A percentile compares a stretch with the other conserved stretches of the same genome.
Conservation (phyloP, 1,284 basidiomycete species). For the Violaceomyces palustris region DNA sequence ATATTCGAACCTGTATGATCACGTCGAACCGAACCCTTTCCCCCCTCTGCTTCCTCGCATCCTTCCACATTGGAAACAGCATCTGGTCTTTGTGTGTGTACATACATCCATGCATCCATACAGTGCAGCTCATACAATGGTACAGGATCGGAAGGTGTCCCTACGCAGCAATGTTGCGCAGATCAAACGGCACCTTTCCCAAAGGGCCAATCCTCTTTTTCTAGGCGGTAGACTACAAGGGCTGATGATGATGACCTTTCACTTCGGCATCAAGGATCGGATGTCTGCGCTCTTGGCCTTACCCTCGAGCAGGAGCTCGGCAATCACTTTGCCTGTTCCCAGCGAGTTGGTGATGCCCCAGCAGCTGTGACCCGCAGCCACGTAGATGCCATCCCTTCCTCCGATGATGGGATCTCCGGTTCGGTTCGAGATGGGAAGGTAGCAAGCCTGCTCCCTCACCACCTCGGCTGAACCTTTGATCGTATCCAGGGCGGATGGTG, state of each 20-base stretch:
- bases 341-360: slow-evolving; percentile 57
- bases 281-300: slow-evolving; percentile 58
- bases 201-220: no score
- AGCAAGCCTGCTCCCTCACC: slow-evolving; percentile 58
- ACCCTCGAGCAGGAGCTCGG: slow-evolving; percentile 59
- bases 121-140: no score
- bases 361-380: slow-evolving; percentile 56
- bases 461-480: slow-evolving; percentile 50
- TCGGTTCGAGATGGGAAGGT: slow-evolving; percentile 58
- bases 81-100: no score
- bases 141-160: no score
- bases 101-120: no score
- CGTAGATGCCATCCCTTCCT: slow-evolving; percentile 57
- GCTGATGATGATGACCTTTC: neutral
- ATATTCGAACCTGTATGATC: no score
- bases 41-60: no score
- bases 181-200: no score
- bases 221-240: no score
- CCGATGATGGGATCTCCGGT: slow-evolving; percentile 57
- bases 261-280: slow-evolving; percentile 55
- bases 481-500: slow-evolving; percentile 54
- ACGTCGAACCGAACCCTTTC: no score
- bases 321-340: slow-evolving; percentile 58
- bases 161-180: no score
- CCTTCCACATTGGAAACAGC: no score